Evolutionary conservation across 371 early-diverging fungal species (phyloP).

Genomic region (Chytridium lagenaria): DNA sequence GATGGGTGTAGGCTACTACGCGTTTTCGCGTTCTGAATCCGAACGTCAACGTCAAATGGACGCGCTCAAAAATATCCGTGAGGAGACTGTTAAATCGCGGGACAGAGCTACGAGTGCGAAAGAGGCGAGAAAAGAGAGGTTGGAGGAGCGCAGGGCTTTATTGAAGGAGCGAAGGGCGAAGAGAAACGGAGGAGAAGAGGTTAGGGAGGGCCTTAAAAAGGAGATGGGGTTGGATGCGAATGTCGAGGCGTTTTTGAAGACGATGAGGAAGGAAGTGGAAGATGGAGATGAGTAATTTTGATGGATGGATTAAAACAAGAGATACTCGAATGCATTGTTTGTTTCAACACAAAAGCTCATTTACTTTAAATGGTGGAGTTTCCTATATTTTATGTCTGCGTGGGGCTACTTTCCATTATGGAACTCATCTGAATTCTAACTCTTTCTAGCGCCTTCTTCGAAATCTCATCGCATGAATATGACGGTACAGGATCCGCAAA

Average conservation of each 20-base stretch:
- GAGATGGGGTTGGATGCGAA: neutral
- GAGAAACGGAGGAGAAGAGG: neutral
- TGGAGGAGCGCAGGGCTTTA: constrained; percentile 59
- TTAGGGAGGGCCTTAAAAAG: neutral
- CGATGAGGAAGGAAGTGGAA: neutral
- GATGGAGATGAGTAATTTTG: neutral
- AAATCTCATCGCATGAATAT: no score
- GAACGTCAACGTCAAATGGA: constrained; percentile 70
- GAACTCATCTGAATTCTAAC: no score
- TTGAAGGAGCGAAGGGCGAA: constrained; percentile 47
- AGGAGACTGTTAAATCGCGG: constrained; percentile 59
- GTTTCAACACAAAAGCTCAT: no score
- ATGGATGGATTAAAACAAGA: no score
- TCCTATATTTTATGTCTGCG: no score
- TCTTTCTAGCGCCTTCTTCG: no score
- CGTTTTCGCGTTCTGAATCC: constrained; percentile 72
- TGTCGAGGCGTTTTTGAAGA: neutral
- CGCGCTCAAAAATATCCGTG: constrained; percentile 64
- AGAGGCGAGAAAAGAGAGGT: constrained; percentile 33
- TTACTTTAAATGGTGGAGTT: no score
- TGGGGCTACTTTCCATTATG: no score
- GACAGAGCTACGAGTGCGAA: constrained; percentile 45
- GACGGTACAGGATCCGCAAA: no score
- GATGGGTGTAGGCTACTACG: constrained; percentile 77
- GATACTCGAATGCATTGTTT: no score